These are phyloP conservation scores for Peronospora farinosa DNA, from an alignment of 352 stramenopile species.

Conservation along the genomic window DNA sequence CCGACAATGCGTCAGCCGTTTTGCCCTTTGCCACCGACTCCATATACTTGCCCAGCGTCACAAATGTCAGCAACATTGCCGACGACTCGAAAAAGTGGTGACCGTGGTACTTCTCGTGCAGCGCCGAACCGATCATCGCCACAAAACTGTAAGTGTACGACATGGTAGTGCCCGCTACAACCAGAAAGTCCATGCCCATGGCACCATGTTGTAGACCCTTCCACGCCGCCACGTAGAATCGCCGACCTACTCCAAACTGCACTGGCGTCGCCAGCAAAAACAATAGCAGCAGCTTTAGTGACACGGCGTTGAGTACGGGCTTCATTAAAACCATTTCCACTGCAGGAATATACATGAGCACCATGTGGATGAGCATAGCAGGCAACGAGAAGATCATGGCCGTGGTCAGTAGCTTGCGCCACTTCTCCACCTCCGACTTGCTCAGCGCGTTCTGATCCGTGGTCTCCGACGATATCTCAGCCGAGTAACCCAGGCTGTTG, in stretches of 20 bases:
- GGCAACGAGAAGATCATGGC: constrained; percentile 82
- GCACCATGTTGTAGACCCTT: constrained; percentile 78
- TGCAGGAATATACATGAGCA: constrained; percentile 71
- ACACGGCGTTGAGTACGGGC: constrained; percentile 65
- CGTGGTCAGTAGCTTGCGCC: constrained; percentile 60
- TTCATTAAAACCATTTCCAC: constrained; percentile 65
- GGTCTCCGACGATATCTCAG: constrained; percentile 46
- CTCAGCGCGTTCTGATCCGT: constrained; percentile 59
- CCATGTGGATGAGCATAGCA: constrained; percentile 85
- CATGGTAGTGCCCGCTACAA: constrained; percentile 77
- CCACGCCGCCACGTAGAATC: constrained; percentile 79
- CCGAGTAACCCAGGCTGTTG: constrained; percentile 50
- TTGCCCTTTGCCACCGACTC: constrained; percentile 84
- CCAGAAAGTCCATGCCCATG: constrained; percentile 87
- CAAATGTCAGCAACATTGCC: constrained; percentile 81
- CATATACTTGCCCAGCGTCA: constrained; percentile 86
- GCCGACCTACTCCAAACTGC: constrained; percentile 71
- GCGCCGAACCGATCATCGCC: constrained; percentile 58
- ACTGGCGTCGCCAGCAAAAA: constrained; percentile 78
- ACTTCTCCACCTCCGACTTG: constrained; percentile 70
- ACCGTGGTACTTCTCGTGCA: constrained; percentile 60
- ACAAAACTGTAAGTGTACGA: constrained; percentile 85
- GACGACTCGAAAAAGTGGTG: constrained; percentile 88
- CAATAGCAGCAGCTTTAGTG: constrained; percentile 76
- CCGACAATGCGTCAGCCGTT: constrained; percentile 64